Conservation (phyloP, 1,139 yeast genomes). For the Hemisphaericaspora lyxosophila region DNA sequence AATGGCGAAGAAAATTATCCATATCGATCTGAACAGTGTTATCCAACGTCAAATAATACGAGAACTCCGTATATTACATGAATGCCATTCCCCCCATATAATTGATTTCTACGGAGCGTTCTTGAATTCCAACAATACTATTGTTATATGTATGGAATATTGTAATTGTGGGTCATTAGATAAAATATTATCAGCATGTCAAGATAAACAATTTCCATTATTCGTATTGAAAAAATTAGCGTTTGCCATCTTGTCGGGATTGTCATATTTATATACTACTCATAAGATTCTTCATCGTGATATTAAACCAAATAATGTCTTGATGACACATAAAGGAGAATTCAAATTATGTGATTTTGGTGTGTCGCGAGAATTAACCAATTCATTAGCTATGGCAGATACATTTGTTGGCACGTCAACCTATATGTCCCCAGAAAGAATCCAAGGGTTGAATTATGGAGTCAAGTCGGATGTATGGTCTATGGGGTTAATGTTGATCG, state of each 20-base stretch:
- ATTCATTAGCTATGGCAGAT: conserved; percentile 81
- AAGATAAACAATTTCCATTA: conserved; percentile 51
- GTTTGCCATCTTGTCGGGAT: conserved; percentile 74
- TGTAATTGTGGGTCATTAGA: conserved; percentile 94
- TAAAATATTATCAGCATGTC: conserved; percentile 61
- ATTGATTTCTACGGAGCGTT: conserved; percentile 91
- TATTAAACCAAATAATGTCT: conserved; percentile 52
- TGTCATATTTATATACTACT: conserved; percentile 72
- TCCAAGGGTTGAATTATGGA: conserved; percentile 90
- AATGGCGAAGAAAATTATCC: conserved; percentile 90
- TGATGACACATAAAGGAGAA: conserved; percentile 76
- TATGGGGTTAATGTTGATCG: conserved; percentile 83
- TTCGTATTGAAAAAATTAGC: conserved; percentile 72
- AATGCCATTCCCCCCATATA: conserved; percentile 79
- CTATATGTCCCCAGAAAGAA: conserved; percentile 97
- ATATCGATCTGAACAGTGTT: conserved; percentile 77
- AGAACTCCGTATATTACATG: conserved; percentile 87
- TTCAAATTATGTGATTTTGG: conserved; percentile 92
- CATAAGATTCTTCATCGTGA: conserved; percentile 92
- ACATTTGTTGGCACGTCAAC: conserved; percentile 97
- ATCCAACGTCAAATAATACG: conserved; percentile 84
- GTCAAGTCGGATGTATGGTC: conserved; percentile 98
- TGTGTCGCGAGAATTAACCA: conserved; percentile 84
- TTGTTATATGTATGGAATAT: conserved; percentile 91
- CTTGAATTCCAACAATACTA: conserved; percentile 60